Evolutionary conservation across 139 green algal species (phyloP), one percentile per base, ranked within the genome.

Genomic region (Deuterostichococcus epilithicus): DNA sequence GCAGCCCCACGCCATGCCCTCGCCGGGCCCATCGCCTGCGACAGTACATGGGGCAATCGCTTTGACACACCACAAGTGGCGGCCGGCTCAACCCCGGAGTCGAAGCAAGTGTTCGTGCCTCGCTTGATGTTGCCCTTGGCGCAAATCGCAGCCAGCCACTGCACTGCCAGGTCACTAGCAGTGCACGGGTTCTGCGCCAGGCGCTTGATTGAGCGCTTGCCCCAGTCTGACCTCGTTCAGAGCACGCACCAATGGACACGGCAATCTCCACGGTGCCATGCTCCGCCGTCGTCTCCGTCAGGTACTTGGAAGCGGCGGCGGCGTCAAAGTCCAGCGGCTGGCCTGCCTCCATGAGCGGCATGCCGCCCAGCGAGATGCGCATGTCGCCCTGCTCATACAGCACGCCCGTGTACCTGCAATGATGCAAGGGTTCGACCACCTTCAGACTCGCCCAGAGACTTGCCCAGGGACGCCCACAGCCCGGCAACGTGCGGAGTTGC

Each of bases 271-370:
- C 94, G 2, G 94, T 98, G 80, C 94, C 95, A 80, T 97, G 95
- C 75, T 85, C 74, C 0, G 76, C 86, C 25, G 77, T 86, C 81
- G 67, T 75, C 1, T 82, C 86, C 85, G 95, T 97, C 32, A 99
- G 81, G 86, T 99, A 99, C 30, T 82, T 86, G 84, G 85, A 96
- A 33, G 96, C 96, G 0, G 85, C 84, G 37, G 82, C 80, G 26
- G 82, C 90, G 84, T 99, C 95, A 89, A 97, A 99, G 0, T 85
- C 75, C 68, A 98, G 85, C 59, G 96, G 96, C 87, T 98, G 94
- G 0, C 96, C 96, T 25, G 85, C 87, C 75, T 96, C 84, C 96
- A 99, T 98, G 2, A 99, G 85, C 70, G 82, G 28, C 15, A 89
- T 92, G 70, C 81, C 80, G 26, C 93, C 96, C 68, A 99, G 83